These are phyloP conservation scores for Penicillium malachiteum DNA, from an alignment of 495 filamentous ascomycete species.

Conservation along the genomic window DNA sequence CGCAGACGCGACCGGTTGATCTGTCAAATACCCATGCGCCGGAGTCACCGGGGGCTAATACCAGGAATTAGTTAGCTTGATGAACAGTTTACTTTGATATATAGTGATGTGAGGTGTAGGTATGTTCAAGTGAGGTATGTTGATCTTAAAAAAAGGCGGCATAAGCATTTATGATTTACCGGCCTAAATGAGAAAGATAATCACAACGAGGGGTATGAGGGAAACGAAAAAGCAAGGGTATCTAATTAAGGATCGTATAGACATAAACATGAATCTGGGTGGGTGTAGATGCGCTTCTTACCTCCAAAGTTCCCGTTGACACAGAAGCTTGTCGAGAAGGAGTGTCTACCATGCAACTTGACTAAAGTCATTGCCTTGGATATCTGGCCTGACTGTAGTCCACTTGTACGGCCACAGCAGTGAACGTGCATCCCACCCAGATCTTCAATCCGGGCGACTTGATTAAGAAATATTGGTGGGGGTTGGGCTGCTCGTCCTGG, in stretches of 20 bases:
- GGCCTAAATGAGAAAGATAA: constrained; percentile 10
- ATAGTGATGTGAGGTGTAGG: background rate
- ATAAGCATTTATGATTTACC: constrained; percentile 20
- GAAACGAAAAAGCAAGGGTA: constrained; percentile 26
- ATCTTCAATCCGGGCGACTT: constrained; percentile 47
- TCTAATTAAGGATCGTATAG: constrained; percentile 32
- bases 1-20: constrained; percentile 73
- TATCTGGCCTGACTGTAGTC: constrained; percentile 75
- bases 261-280: constrained; percentile 25
- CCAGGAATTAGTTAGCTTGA: constrained; percentile 20
- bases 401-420: constrained; percentile 87
- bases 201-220: constrained; percentile 6
- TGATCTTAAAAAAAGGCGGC: constrained; percentile 9
- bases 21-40: constrained; percentile 93
- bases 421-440: constrained; percentile 77
- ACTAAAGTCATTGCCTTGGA: constrained; percentile 73
- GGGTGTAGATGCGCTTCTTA: constrained; percentile 35
- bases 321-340: constrained; percentile 78
- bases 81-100: constrained; percentile 24
- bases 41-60: constrained; percentile 76
- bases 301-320: constrained; percentile 70
- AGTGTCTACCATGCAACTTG: constrained; percentile 76
- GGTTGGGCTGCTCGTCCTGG: constrained; percentile 19
- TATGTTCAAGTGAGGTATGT: background rate
- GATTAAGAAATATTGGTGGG: constrained; percentile 40